phyloP scores from a whole-genome alignment of 2,329 filamentous ascomycete species.

The Paraphoma chrysanthemicola region DNA sequence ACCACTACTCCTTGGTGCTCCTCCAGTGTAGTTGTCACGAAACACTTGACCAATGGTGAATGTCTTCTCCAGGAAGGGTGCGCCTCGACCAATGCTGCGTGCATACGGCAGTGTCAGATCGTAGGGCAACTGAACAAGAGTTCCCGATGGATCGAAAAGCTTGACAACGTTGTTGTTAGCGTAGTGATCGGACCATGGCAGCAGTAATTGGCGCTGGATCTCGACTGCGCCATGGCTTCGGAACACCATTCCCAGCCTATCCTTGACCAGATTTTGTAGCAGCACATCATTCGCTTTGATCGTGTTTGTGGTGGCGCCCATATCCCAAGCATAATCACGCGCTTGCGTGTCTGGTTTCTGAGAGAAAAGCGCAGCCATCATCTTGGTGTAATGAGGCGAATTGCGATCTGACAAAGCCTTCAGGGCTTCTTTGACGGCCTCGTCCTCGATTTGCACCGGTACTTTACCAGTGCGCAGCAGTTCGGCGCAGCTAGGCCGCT shows the following conservation, averaged over 20 bases:
- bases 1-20: constrained; percentile 80
- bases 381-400: constrained; percentile 88
- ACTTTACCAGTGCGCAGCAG: constrained; percentile 85
- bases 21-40: constrained; percentile 77
- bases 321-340: constrained; percentile 69
- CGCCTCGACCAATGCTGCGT: constrained; percentile 77
- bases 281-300: constrained; percentile 64
- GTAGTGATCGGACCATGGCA: constrained; percentile 85
- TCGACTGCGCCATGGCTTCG: constrained; percentile 89
- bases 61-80: constrained; percentile 72
- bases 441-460: constrained; percentile 90
- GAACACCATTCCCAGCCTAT: constrained; percentile 79
- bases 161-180: constrained; percentile 72
- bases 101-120: constrained; percentile 92
- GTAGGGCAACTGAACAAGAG: constrained; percentile 91
- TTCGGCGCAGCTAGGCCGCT: constrained; percentile 82
- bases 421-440: constrained; percentile 83
- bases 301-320: constrained; percentile 41
- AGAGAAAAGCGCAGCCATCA: constrained; percentile 84
- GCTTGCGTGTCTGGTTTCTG: constrained; percentile 74
- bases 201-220: constrained; percentile 73
- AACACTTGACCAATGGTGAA: constrained; percentile 91
- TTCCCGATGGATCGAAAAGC: constrained; percentile 81
- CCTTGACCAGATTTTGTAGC: constrained; percentile 75
- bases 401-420: constrained; percentile 80